Conservation (phyloP, 1,284 basidiomycete genomes). For the Irpex rosettiformis region DNA sequence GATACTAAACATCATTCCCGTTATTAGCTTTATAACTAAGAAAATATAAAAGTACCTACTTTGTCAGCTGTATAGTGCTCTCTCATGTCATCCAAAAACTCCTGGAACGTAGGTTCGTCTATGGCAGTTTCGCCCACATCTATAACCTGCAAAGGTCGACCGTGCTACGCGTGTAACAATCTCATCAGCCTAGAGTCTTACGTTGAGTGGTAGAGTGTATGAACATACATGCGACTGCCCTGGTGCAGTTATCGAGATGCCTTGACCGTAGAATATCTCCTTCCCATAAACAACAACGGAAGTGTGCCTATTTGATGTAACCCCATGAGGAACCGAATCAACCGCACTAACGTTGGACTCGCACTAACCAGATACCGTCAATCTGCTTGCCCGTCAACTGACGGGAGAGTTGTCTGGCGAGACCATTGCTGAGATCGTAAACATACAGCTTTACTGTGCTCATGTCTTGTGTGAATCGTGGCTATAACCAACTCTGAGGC, state of each 20-base stretch:
- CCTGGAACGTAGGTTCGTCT: conserved; percentile 80
- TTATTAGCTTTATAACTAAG: too few species aligned
- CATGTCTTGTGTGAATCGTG: background rate
- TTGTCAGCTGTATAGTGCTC: conserved; percentile 85
- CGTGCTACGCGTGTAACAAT: conserved; percentile 52
- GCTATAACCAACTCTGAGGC: background rate
- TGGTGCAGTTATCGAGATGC: conserved; percentile 64
- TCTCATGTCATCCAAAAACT: conserved; percentile 74
- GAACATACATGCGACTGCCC: conserved; percentile 74
- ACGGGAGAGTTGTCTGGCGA: conserved; percentile 72
- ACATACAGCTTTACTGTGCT: conserved; percentile 61
- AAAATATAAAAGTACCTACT: conserved; percentile 38
- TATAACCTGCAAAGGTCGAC: conserved; percentile 69
- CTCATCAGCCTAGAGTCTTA: background rate
- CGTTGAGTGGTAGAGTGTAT: background rate
- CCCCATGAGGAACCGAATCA: too few species aligned
- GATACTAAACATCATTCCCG: conserved; percentile 69
- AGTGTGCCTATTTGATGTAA: conserved; percentile 88
- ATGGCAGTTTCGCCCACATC: conserved; percentile 82
- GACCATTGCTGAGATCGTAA: conserved; percentile 86
- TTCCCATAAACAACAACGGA: conserved; percentile 83
- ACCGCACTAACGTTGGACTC: too few species aligned
- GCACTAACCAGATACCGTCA: conserved; percentile 79
- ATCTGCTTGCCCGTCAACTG: conserved; percentile 84
- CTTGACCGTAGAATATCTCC: conserved; percentile 89